Base-by-base conservation (phyloP, 2,329 filamentous ascomycete genomes). In the Sporothrix curviconia region DNA sequence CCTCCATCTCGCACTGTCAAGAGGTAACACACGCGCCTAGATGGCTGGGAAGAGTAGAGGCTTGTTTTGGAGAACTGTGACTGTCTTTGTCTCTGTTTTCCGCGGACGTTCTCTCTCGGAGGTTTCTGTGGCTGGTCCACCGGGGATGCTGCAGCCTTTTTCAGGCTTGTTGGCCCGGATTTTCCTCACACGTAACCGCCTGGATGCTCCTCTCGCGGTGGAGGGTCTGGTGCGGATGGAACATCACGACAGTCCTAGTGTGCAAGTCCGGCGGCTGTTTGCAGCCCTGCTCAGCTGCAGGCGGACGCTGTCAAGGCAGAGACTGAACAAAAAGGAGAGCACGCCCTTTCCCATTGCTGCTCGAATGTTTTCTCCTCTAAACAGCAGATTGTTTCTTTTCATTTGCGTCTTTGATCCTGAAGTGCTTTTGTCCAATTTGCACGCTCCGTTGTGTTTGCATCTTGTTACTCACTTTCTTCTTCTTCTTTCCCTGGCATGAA, bases 21-120 rank as follows among this genome's bases (percentile, higher is more conserved):
- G 14, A 19, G 44, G 54, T 50, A 32, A 56, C 54, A 56, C 54
- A 40, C n/a, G 54, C 54, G 53, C 54, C 34, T 50, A 56, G 19
- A 40, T 9, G 14, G 11, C 12, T 37, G 34, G 32, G 24, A 4
- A 7, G 4, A 25, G 30, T 7, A 22, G 24, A 30, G 28, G 11
- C n/a, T 22, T 40, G 11, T 19, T 19, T 19, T 40, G 25, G 7
- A 4, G 25, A 6, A 3, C 25, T n/a, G n/a, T n/a, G n/a, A n/a
- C n/a, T n/a, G n/a, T n/a, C 25, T 15, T 2, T 22, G 34, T 7
- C 32, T n/a, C 32, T 37, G 19, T 28, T 32, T 32, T 11, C 28
- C 28, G 28, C 28, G 28, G 11, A 11, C 28, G 5, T 32, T 14
- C 28, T 17, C 17, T 47, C 44, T 34, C 34, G 12, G 11, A 32